Evolutionary conservation across 1,284 basidiomycete genomes (phyloP), one percentile per base, ranked within the genome.

Genomic region (Chiua sp.): DNA sequence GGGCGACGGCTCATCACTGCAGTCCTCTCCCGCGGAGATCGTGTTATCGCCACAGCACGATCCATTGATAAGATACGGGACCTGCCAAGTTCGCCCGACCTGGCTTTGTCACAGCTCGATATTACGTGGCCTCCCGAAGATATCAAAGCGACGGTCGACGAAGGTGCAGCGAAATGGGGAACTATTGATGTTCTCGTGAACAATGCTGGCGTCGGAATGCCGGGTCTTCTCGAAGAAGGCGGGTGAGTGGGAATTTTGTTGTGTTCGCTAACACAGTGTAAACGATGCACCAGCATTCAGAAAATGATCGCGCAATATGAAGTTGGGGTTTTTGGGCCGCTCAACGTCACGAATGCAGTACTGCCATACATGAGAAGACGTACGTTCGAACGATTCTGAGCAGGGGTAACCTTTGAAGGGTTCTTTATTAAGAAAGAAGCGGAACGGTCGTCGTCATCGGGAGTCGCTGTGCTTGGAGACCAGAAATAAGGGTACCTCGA

Each of bases 151-250:
- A 76, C 76, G 44, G 75, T 79, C 11, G 73, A 77, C 15, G 63
- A 76, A 30, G 82, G 59, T 13, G 72, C 78, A 4, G 56, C 56
- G 12, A 59, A 60, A 7, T 85, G 81, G 82, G 81, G 81, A 22
- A 69, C 71, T n/a, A 78, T 85, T 55, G 82, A 85, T 61, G 79
- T 85, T 2, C 65, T 86, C 16, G 80, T 85, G 20, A 85, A 86
- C 54, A 86, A 86, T 59, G 84, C 82, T 20, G 83, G 82, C 2
- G 37, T 68, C 58, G 79, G 77, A 2, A 59, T 75, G 33, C 72
- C 76, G 1, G 72, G 74, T 20, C 60, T 82, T 5, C 48, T 78
- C 20, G 82, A 83, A 66, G 82, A 84, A 68, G 76, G 75, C 59
- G 80, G 80, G 82, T 82, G 59, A 46, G 79, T 65, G 4, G n/a